Conservation (phyloP, 345 rosid species). For the Salix exigua region DNA sequence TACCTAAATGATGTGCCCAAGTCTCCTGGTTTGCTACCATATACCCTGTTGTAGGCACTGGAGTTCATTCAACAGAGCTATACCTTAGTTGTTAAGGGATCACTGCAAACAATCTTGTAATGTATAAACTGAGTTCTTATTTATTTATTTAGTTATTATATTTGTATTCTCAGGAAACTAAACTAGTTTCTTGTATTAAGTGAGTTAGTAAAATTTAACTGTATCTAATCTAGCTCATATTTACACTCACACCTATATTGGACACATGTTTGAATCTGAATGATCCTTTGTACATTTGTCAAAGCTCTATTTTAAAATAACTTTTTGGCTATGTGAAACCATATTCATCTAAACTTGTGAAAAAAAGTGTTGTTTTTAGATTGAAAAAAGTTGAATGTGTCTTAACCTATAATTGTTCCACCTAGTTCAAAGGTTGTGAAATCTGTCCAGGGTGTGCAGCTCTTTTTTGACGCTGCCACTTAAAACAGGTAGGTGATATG, state of each 20-base stretch:
- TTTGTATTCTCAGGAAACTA: not conserved
- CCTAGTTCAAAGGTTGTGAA: not conserved
- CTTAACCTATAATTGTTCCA: not conserved
- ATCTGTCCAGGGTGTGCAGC: not conserved
- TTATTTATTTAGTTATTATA: not conserved
- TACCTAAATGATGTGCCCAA: not conserved
- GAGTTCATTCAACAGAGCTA: not conserved
- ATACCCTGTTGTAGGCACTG: not conserved
- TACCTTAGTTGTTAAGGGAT: not conserved
- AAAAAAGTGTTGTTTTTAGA: no score
- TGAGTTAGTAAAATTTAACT: not conserved
- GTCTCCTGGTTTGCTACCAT: not conserved
- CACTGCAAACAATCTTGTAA: not conserved
- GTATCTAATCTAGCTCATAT: no score
- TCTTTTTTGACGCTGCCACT: not conserved
- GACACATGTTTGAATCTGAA: not conserved
- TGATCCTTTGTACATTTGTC: not conserved
- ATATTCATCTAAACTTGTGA: not conserved
- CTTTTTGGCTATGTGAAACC: not conserved
- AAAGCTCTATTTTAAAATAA: not conserved
- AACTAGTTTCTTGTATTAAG: not conserved
- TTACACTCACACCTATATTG: not conserved
- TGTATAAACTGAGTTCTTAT: not conserved
- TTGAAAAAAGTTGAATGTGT: not conserved
- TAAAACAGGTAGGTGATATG: not conserved